Evolutionary conservation across 768 basidiomycete genomes (phyloP).

Genomic region (Russula sp.): DNA sequence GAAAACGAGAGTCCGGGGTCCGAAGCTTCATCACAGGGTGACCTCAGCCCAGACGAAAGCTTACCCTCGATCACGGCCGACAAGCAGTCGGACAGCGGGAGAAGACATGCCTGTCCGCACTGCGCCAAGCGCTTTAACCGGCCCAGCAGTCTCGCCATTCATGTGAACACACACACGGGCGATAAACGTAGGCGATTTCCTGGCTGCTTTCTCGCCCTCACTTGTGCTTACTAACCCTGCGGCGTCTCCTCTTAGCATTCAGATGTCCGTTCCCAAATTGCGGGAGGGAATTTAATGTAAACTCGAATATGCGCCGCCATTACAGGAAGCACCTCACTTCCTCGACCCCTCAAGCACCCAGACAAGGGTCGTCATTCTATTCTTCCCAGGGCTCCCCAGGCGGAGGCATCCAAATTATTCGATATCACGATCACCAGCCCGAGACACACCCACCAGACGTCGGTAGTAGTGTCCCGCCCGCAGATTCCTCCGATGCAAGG

Average conservation of each 20-base stretch:
- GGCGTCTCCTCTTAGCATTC: conserved; percentile 50
- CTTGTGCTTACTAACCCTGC: conserved; percentile 14
- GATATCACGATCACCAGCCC: conserved; percentile 25
- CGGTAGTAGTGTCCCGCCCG: not conserved
- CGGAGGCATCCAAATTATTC: conserved; percentile 28
- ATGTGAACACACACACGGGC: conserved; percentile 67
- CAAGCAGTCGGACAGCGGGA: conserved; percentile 31
- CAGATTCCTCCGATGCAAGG: conserved; percentile 18
- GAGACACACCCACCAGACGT: conserved; percentile 11
- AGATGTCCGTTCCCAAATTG: conserved; percentile 72
- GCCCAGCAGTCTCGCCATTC: conserved; percentile 63
- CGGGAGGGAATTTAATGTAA: conserved; percentile 76
- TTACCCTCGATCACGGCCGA: conserved; percentile 18
- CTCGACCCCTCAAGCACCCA: conserved; percentile 16
- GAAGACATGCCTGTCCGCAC: conserved; percentile 40
- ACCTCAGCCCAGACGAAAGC: conserved; percentile 21
- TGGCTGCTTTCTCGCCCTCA: not conserved
- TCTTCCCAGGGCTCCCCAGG: conserved; percentile 17
- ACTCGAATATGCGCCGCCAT: conserved; percentile 82
- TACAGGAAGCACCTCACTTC: conserved; percentile 57
- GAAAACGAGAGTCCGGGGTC: conserved; percentile 27
- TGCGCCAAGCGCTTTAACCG: conserved; percentile 67
- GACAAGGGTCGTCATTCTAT: conserved; percentile 24
- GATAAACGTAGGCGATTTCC: conserved; percentile 52
- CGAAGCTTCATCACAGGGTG: conserved; percentile 18